A percentile compares a stretch with the other conserved stretches of the same genome.
phyloP scores from a whole-genome alignment of 2,329 filamentous ascomycete species.

The Didymella sp. region DNA sequence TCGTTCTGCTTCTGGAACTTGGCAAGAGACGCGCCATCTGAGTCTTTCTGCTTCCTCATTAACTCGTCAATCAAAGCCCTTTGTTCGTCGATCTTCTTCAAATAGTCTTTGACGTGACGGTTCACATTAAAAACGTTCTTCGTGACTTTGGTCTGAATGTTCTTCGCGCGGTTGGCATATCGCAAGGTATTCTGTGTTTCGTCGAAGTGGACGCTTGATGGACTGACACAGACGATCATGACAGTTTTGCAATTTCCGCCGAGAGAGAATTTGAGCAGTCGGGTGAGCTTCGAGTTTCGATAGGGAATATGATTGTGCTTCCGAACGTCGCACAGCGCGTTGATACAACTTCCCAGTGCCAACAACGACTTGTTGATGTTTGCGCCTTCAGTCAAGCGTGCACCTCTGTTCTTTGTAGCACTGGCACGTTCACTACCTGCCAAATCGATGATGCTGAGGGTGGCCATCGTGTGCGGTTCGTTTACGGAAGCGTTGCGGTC shows the following conservation, averaged over 20 bases:
- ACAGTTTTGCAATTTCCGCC: slow-evolving; percentile 98
- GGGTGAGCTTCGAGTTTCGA: slow-evolving; percentile 95
- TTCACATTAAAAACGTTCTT: slow-evolving; percentile 99
- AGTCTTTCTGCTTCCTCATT: slow-evolving; percentile 89
- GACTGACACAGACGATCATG: slow-evolving; percentile 99
- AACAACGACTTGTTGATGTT: slow-evolving; percentile 99
- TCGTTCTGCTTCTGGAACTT: slow-evolving; percentile 92
- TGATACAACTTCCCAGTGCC: slow-evolving; percentile 95
- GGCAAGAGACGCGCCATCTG: slow-evolving; percentile 78
- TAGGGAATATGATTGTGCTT: slow-evolving; percentile 96
- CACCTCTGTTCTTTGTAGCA: slow-evolving; percentile 94
- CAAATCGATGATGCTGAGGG: slow-evolving; percentile 95
- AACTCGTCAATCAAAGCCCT: slow-evolving; percentile 96
- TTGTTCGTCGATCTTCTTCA: slow-evolving; percentile 99
- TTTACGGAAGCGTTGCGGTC: slow-evolving; percentile 91
- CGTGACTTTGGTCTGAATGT: slow-evolving; percentile 99
- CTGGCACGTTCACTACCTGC: slow-evolving; percentile 95
- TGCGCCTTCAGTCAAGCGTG: slow-evolving; percentile 88
- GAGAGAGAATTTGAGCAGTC: slow-evolving; percentile 93
- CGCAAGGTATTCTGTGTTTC: slow-evolving; percentile 97
- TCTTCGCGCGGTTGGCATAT: slow-evolving; percentile 97
- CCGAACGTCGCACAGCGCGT: slow-evolving; percentile 90
- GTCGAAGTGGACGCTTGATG: slow-evolving; percentile 95
- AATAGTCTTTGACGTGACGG: slow-evolving; percentile 96
- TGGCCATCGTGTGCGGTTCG: slow-evolving; percentile 97